Conservation (phyloP, 345 rosid genomes). For the Melastoma malabathricum region DNA sequence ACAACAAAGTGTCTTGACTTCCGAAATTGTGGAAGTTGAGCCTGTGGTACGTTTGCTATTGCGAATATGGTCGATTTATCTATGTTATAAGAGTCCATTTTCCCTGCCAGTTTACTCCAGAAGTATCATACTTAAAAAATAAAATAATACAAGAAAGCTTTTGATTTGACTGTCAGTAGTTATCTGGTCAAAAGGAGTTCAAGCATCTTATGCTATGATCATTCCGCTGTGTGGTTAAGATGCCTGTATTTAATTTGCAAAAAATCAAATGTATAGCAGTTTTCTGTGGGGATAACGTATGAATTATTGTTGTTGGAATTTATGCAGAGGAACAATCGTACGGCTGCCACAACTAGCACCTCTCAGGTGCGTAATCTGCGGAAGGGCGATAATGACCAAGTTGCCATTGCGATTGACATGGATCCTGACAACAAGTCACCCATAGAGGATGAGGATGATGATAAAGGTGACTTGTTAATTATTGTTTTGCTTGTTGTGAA, state of each 20-base stretch:
- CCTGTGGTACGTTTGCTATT: slow-evolving; percentile 58
- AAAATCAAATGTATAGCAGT: too few species aligned
- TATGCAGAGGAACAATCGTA: slow-evolving; percentile 60
- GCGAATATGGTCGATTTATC: too few species aligned
- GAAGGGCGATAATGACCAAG: slow-evolving; percentile 77
- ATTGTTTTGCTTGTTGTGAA: not conserved
- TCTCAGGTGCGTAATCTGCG: slow-evolving; percentile 84
- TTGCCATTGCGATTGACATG: slow-evolving; percentile 67
- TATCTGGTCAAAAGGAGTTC: too few species aligned
- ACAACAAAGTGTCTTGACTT: slow-evolving; percentile 18
- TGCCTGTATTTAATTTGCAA: too few species aligned
- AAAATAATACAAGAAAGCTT: too few species aligned
- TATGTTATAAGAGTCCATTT: too few species aligned
- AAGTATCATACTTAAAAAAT: too few species aligned
- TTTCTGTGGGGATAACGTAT: too few species aligned
- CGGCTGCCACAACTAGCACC: slow-evolving; percentile 40
- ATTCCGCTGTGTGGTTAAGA: too few species aligned
- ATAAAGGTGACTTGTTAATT: slow-evolving; percentile 49
- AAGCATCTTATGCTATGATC: too few species aligned
- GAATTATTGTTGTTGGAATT: slow-evolving; percentile 1
- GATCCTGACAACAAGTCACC: slow-evolving; percentile 29
- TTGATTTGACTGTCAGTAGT: too few species aligned
- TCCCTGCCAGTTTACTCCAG: too few species aligned
- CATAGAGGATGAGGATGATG: slow-evolving; percentile 83
- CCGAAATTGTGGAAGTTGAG: slow-evolving; percentile 76